Evolutionary conservation across 176 grass and related monocot genomes (phyloP), one percentile per base, ranked within the genome.

Genomic region (Zizania latifolia): DNA sequence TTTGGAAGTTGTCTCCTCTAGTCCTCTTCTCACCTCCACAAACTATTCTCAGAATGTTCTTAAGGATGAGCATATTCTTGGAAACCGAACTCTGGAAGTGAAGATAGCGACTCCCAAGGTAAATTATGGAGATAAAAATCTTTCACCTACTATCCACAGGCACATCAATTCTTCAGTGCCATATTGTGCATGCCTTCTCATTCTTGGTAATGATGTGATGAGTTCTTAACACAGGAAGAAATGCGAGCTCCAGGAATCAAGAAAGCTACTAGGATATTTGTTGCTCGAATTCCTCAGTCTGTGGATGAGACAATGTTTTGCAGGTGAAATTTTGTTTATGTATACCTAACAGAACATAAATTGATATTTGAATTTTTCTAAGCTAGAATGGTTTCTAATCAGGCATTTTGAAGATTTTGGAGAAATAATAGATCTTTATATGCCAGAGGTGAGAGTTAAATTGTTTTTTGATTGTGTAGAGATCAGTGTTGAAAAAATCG

Each of bases 51-150:
- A 93, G 91, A 86, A 61, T 81, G 91, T 88, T 56, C 77, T 93
- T 72, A 85, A 90, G 37, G 79, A 69, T 1, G 91, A 93, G 78
- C 91, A 90, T 87, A 75, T 93, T 71, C 87, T 93, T 78, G 91
- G 91, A 62, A 89, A 82, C 17, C 80, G 91, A 90, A 93, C 91
- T 39, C 78, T 93, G 60, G 91, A 93, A 82, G 91, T 93, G 74
- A 93, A 93, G 81, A 81, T 93, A 74, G 91, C 91, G 40, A 93
- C 87, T 76, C 91, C 91, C 30, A 93, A 93, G 91, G 91, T 90
- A 58, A 34, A 40, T 65, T 62, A 40, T 63, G 58, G 35, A 33
- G 54, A 78, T 62, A 41, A 7, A 45, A 48, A 59, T 27, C 24
- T 70, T 23, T 60, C 6, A 58, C 43, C 29, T 66, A 56, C 75